Base-by-base conservation (phyloP, 1,139 yeast genomes). In the Hyphopichia buzzinii region DNA sequence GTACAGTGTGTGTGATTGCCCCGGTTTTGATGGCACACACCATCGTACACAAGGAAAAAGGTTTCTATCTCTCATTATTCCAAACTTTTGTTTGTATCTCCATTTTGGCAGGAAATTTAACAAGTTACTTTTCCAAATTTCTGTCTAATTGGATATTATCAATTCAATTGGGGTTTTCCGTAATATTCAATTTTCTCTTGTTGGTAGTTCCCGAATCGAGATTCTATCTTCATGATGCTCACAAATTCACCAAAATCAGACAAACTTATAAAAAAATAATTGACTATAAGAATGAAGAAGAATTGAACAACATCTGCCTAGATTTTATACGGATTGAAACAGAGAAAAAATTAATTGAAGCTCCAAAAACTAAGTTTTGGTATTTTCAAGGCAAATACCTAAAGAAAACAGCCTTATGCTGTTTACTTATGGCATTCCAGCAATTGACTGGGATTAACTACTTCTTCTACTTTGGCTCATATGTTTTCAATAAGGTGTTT, bases 361-460 rank as follows among this genome's bases (percentile, higher is more conserved):
- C 10, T 28, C 25, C 26, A 16, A 5, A 12, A 17, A 15, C 8
- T 26, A 15, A 11, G 21, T 10, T 13, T 26, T 27, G 7, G n/a
- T 11, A 8, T 12, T 11, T n/a, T 19, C 8, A 14, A 22, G 4
- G 10, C 11, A 6, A 19, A 19, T 12, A 29, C 30, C 17, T 38
- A 22, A 29, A 31, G 28, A 29, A 24, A 25, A n/a, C 14, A 6
- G 27, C 14, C 27, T 6, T 33, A 11, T 51, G 64, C 36, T 46
- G 56, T 24, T 30, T 40, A 3, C 29, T 64, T 5, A 55, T 59
- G 62, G 46, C 47, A 11, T 52, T 59, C 28, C 70, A 64, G 42
- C 70, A 63, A 41, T 43, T 63, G 28, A 59, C 67, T 1, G 69
- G 70, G 1, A 58, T 64, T 24, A 62, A 61, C 37, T 61, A 57